Conservation (phyloP, 176 grass and related monocot genomes). For the Musa troglodytarum region DNA sequence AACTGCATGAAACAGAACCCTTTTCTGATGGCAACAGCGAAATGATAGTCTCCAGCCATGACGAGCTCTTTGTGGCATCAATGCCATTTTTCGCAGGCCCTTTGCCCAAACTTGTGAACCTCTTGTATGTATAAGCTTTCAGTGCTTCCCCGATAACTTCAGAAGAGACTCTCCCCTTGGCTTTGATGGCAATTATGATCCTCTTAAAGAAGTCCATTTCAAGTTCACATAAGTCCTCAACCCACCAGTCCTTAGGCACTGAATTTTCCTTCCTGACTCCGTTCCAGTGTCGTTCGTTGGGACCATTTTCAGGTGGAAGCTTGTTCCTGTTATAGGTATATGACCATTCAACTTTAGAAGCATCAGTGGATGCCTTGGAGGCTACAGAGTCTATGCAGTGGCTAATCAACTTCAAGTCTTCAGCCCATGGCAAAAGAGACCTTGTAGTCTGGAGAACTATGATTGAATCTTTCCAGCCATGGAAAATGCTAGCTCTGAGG, state of each 20-base stretch:
- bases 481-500: constrained; percentile 67
- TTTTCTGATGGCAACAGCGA: constrained; percentile 66
- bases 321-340: constrained; percentile 88
- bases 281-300: constrained; percentile 51
- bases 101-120: constrained; percentile 57
- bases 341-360: constrained; percentile 91
- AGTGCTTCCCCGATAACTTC: constrained; percentile 76
- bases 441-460: constrained; percentile 80
- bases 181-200: constrained; percentile 62
- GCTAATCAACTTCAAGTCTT: constrained; percentile 77
- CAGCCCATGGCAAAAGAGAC: constrained; percentile 70
- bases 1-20: constrained; percentile 85
- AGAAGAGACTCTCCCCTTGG: constrained; percentile 47
- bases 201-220: constrained; percentile 68
- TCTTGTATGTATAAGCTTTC: constrained; percentile 79
- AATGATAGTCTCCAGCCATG: constrained; percentile 74
- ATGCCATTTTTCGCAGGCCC: constrained; percentile 65
- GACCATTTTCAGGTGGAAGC: constrained; percentile 50
- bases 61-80: constrained; percentile 36
- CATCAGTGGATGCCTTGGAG: constrained; percentile 57
- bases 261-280: constrained; percentile 52
- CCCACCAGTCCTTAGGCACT: constrained; percentile 95
- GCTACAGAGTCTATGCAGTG: constrained; percentile 89
- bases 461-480: constrained; percentile 88
- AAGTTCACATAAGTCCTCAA: constrained; percentile 69